Evolutionary conservation across 2,329 filamentous ascomycete genomes (phyloP).

Genomic region (Exophiala xenobiotica): DNA sequence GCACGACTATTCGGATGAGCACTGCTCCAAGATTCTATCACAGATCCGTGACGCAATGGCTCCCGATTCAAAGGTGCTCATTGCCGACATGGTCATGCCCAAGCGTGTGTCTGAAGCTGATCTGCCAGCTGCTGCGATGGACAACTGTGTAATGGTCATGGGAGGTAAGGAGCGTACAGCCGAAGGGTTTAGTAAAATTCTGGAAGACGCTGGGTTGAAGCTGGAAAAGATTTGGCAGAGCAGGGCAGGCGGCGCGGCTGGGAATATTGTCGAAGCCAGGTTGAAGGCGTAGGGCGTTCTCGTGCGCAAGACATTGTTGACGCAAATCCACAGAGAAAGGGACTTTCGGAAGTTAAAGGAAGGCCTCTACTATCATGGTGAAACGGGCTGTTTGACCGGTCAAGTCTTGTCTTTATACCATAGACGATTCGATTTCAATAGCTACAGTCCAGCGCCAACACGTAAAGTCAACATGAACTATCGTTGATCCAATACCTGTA

Average conservation of each 20-base stretch:
- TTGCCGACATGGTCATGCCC: slow-evolving; percentile 34
- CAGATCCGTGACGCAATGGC: slow-evolving; percentile 28
- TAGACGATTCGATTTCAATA: no score
- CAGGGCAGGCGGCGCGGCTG: slow-evolving; percentile 13
- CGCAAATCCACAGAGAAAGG: no score
- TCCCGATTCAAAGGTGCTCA: slow-evolving; percentile 31
- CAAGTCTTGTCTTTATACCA: no score
- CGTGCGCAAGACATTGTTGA: no score
- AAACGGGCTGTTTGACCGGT: no score
- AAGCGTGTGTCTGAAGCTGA: slow-evolving; percentile 22
- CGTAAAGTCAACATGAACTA: no score
- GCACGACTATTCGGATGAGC: slow-evolving; percentile 33
- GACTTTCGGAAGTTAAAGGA: no score
- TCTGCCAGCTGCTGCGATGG: slow-evolving; percentile 30
- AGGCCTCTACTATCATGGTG: no score
- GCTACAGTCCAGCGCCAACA: neutral
- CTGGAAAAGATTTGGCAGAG: slow-evolving; percentile 31
- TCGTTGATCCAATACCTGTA: neutral
- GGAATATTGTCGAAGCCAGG: slow-evolving; percentile 32
- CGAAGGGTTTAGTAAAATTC: slow-evolving; percentile 29
- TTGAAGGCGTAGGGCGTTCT: no score
- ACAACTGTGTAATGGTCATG: slow-evolving; percentile 33
- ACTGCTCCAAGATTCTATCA: slow-evolving; percentile 30
- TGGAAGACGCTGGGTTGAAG: slow-evolving; percentile 30
- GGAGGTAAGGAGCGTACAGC: slow-evolving; percentile 33